A percentile compares a stretch with the other conserved stretches of the same genome.
Conservation (phyloP, 2,329 filamentous ascomycete species). For the Amauroascus verrucosus region DNA sequence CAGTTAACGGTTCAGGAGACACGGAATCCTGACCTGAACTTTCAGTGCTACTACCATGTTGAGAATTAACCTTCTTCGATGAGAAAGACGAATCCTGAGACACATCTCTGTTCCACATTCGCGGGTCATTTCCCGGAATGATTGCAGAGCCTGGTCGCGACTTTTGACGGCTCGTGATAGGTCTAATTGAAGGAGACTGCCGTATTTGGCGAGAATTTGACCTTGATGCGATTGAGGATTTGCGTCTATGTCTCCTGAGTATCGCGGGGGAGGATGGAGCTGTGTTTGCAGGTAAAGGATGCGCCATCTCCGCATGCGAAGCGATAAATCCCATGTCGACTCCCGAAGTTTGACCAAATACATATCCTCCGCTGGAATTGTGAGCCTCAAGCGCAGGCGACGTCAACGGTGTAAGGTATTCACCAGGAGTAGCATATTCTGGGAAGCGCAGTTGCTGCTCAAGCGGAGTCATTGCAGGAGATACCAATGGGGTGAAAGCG, state of each 20-base stretch:
- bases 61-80: constrained; percentile 19
- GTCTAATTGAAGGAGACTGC: constrained; percentile 37
- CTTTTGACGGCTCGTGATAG: constrained; percentile 29
- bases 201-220: constrained; percentile 30
- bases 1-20: constrained; percentile 41
- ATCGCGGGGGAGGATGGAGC: constrained; percentile 27
- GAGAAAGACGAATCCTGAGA: constrained; percentile 18
- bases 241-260: constrained; percentile 32
- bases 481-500: constrained; percentile 41
- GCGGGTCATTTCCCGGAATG: not conserved
- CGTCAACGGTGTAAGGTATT: constrained; percentile 42
- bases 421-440: constrained; percentile 40
- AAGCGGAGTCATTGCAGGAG: constrained; percentile 42
- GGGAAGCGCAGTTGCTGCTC: constrained; percentile 39
- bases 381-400: constrained; percentile 43
- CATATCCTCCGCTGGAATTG: constrained; percentile 27
- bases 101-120: constrained; percentile 12
- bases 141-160: constrained; percentile 18
- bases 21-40: constrained; percentile 40
- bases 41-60: constrained; percentile 33
- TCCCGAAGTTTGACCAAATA: constrained; percentile 28
- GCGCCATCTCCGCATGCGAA: constrained; percentile 32
- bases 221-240: constrained; percentile 28
- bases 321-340: constrained; percentile 34
- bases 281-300: constrained; percentile 24